Base-by-base conservation (phyloP, 1,284 basidiomycete genomes). In the Ceraceosorus guamensis region DNA sequence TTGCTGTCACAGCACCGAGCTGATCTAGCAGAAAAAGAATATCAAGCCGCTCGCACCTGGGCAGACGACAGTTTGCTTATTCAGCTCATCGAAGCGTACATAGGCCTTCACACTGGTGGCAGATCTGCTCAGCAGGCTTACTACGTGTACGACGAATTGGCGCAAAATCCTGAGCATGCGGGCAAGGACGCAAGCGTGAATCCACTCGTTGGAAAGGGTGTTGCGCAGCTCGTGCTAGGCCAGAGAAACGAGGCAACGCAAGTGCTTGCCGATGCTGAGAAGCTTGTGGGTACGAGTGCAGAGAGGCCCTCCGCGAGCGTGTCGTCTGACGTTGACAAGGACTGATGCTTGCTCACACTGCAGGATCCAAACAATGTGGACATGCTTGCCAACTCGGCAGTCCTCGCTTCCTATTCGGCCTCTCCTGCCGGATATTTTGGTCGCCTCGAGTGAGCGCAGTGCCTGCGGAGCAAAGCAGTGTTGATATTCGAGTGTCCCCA, bases 141-240 rank as follows among this genome's bases (percentile, higher is more conserved):
- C 57, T 76, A 76, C 50, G 72, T 76, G 3, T 76, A 70, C 56
- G 73, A 76, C 47, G 73, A 76, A 57, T 51, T 76, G 18, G 69
- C 70, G n/a, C 70, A 72, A 51, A 70, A 66, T 50, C 69, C 70
- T 0, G 34, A 37, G 6, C 54, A 61, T 1, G 61, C 62, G 0
- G 61, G 63, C 1, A 64, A 65, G 7, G 18, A 49, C 34, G 65
- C 66, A 32, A 55, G 60, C 10, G 67, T 70, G 2, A 53, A 65
- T 1, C 53, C 59, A 7, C 45, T 75, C 31, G 56, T 66, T 14
- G 73, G 71, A 30, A 73, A 73, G 46, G 70, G 71, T 1, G 73
- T 64, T 4, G 66, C 71, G 0, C 57, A 66, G 2, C 68, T 67
- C 1, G 70, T 68, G 0, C 66, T 64, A 13, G 59, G 46, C n/a